These are phyloP conservation scores for Melaleuca quinquenervia DNA, from an alignment of 345 rosid genomes.

Conservation along the genomic window DNA sequence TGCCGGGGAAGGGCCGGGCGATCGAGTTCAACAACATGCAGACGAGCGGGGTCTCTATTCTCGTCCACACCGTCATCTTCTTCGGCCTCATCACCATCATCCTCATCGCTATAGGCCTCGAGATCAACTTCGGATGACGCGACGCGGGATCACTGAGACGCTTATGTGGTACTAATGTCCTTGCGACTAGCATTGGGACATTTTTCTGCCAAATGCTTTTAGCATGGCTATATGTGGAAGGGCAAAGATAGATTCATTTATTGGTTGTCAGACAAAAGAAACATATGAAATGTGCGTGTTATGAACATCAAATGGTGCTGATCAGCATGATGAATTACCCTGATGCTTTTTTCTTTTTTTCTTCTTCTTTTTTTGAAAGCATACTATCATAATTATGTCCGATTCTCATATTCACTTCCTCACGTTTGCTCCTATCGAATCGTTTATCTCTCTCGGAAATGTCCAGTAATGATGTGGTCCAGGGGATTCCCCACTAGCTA, in stretches of 20 bases:
- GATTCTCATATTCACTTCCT: not conserved
- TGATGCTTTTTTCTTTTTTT: not conserved
- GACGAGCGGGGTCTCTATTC: not conserved
- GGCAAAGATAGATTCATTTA: not conserved
- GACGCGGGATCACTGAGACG: not conserved
- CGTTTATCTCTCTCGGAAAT: not conserved
- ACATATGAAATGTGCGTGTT: not conserved
- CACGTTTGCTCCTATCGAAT: not conserved
- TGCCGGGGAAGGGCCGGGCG: slow-evolving; percentile 32
- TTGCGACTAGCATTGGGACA: not conserved
- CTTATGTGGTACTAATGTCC: not conserved
- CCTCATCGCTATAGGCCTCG: slow-evolving; percentile 61
- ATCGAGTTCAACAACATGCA: slow-evolving; percentile 1
- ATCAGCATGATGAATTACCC: not conserved
- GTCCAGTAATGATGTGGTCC: too few relatives aligned
- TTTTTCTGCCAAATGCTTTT: not conserved
- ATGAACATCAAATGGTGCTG: not conserved
- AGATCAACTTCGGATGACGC: slow-evolving; percentile 66
- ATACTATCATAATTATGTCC: not conserved
- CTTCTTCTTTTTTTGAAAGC: not conserved
- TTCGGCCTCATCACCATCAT: slow-evolving; percentile 37
- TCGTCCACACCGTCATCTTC: not conserved
- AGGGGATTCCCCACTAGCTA: not conserved
- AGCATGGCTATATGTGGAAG: not conserved
- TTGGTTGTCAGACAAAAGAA: not conserved